Conservation (phyloP, 2,329 filamentous ascomycete species). For the Pestalotiopsis fici region DNA sequence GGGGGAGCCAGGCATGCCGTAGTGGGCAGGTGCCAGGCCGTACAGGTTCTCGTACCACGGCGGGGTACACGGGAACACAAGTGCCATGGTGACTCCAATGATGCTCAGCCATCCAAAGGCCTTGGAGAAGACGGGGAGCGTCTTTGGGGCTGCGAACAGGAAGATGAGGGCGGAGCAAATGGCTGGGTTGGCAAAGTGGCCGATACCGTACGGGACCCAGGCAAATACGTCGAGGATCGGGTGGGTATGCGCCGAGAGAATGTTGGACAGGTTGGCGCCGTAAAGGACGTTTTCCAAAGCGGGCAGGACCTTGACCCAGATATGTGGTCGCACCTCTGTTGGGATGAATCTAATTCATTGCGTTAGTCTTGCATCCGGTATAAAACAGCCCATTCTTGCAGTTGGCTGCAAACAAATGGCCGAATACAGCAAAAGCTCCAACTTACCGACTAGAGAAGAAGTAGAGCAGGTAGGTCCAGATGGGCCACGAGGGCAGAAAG, state of each 20-base stretch:
- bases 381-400: neutral
- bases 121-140: slow-evolving; percentile 79
- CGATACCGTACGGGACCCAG: slow-evolving; percentile 90
- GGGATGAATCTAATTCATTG: slow-evolving; percentile 73
- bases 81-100: slow-evolving; percentile 81
- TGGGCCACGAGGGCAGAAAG: slow-evolving; percentile 82
- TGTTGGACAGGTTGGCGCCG: slow-evolving; percentile 93
- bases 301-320: slow-evolving; percentile 93
- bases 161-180: slow-evolving; percentile 81
- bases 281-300: slow-evolving; percentile 96
- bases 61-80: slow-evolving; percentile 89
- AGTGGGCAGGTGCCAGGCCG: slow-evolving; percentile 87
- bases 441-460: slow-evolving; percentile 93
- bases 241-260: slow-evolving; percentile 87
- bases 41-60: slow-evolving; percentile 97
- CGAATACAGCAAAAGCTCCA: neutral
- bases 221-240: slow-evolving; percentile 83
- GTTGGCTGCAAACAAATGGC: too few relatives aligned
- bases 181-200: slow-evolving; percentile 85
- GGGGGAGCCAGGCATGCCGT: slow-evolving; percentile 86
- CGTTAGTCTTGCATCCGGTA: neutral
- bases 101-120: slow-evolving; percentile 94
- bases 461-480: slow-evolving; percentile 84
- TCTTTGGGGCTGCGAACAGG: slow-evolving; percentile 84
- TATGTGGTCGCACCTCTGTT: slow-evolving; percentile 83